Evolutionary conservation across 345 rosid species (phyloP).

Genomic region (Populus alba): DNA sequence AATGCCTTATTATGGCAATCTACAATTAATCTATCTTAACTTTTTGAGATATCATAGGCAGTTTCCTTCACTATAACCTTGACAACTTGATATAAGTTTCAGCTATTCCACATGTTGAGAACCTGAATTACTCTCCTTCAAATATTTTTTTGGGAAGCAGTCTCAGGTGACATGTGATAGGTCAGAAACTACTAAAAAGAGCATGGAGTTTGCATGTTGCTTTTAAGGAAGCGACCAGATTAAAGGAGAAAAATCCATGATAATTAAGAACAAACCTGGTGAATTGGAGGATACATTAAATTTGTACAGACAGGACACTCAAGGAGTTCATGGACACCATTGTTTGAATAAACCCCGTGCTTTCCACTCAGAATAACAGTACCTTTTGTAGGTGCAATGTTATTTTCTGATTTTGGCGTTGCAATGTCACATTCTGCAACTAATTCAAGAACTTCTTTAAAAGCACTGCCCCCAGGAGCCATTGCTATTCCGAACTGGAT

Average conservation of each 20-base stretch:
- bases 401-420: slow-evolving; percentile 26
- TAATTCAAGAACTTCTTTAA: slow-evolving; percentile 43
- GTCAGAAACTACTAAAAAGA: not conserved
- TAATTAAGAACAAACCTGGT: slow-evolving; percentile 22
- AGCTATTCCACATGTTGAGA: not conserved
- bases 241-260: not conserved
- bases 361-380: slow-evolving; percentile 31
- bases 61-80: not conserved
- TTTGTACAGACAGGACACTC: slow-evolving; percentile 35
- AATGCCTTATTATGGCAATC: not conserved
- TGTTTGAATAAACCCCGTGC: slow-evolving; percentile 37
- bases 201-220: not conserved
- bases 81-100: not conserved
- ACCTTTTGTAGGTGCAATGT: slow-evolving; percentile 19
- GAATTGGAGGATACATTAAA: slow-evolving; percentile 37
- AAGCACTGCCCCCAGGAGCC: slow-evolving; percentile 50
- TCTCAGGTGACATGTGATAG: not conserved
- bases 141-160: not conserved
- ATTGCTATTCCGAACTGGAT: slow-evolving; percentile 24
- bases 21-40: not conserved
- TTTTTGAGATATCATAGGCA: not conserved
- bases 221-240: not conserved
- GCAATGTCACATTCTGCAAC: slow-evolving; percentile 23
- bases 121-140: not conserved
- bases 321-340: slow-evolving; percentile 34